A percentile compares a stretch with the other conserved stretches of the same genome.
Evolutionary conservation across 768 basidiomycete species (phyloP).

Genomic region (Leccinum ochraceum): DNA sequence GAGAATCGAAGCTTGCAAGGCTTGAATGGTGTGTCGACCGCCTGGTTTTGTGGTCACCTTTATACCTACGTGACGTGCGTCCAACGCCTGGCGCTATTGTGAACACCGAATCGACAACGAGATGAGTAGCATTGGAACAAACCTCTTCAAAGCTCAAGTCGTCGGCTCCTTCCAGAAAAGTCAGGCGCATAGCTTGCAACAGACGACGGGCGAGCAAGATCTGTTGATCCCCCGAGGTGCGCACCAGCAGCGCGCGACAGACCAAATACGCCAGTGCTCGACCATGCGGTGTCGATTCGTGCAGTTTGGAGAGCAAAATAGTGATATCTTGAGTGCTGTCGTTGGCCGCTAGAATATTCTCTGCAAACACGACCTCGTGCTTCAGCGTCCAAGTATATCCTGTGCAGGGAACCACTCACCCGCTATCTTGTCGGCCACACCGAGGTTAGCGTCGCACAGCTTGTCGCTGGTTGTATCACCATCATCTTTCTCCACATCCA

Average conservation of each 20-base stretch:
- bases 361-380: constrained; percentile 36
- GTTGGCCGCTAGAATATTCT: constrained; percentile 61
- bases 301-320: constrained; percentile 52
- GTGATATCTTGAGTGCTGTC: constrained; percentile 44
- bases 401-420: constrained; percentile 40
- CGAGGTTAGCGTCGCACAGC: constrained; percentile 54
- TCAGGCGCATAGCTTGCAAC: constrained; percentile 47
- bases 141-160: constrained; percentile 34
- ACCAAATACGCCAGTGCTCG: constrained; percentile 63
- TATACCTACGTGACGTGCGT: constrained; percentile 46
- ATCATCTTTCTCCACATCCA: constrained; percentile 33
- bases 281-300: constrained; percentile 49
- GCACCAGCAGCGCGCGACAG: constrained; percentile 57
- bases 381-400: background rate
- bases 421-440: constrained; percentile 62
- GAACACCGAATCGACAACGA: background rate
- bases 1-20: constrained; percentile 60
- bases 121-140: constrained; percentile 7
- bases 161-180: constrained; percentile 47
- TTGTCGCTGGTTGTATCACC: constrained; percentile 38
- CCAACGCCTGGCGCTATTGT: constrained; percentile 41
- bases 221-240: constrained; percentile 58
- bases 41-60: constrained; percentile 60
- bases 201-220: constrained; percentile 52
- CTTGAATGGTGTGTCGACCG: constrained; percentile 53